Evolutionary conservation across 148 eudicot genomes (phyloP).

Genomic region (Chenopodium suecicum): DNA sequence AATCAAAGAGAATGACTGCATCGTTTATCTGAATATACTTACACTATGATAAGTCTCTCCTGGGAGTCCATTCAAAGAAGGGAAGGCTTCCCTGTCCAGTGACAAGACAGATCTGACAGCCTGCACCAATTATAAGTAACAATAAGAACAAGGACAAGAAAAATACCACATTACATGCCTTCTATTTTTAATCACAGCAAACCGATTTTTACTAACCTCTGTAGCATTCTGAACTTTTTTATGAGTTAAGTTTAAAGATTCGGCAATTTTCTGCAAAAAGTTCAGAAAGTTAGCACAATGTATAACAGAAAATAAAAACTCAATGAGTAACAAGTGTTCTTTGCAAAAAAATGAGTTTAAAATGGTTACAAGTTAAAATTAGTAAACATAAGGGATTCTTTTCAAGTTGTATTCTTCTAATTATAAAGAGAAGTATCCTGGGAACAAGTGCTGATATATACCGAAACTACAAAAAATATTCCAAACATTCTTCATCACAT

Average conservation of each 20-base stretch:
- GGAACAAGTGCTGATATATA: neutral
- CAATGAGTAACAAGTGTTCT: neutral
- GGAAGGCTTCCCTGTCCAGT: conserved; percentile 81
- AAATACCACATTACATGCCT: neutral
- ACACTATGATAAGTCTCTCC: conserved; percentile 89
- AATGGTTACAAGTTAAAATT: neutral
- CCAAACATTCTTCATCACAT: neutral
- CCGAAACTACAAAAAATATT: neutral
- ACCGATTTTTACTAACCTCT: conserved; percentile 47
- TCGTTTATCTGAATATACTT: conserved; percentile 32
- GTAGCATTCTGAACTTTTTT: conserved; percentile 92
- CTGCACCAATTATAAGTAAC: conserved; percentile 36
- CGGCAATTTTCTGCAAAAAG: conserved; percentile 70
- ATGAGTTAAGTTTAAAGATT: conserved; percentile 72
- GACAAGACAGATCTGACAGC: conserved; percentile 74
- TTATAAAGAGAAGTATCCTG: neutral
- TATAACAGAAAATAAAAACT: neutral
- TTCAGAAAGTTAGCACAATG: conserved; percentile 12
- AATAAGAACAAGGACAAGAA: neutral
- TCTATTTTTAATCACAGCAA: neutral
- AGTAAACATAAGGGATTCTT: neutral
- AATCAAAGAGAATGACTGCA: neutral
- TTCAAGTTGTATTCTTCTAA: neutral
- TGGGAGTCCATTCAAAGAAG: conserved; percentile 75
- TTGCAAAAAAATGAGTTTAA: neutral